Conservation (phyloP, 2,329 filamentous ascomycete genomes). For the Plenodomus biglobosus region DNA sequence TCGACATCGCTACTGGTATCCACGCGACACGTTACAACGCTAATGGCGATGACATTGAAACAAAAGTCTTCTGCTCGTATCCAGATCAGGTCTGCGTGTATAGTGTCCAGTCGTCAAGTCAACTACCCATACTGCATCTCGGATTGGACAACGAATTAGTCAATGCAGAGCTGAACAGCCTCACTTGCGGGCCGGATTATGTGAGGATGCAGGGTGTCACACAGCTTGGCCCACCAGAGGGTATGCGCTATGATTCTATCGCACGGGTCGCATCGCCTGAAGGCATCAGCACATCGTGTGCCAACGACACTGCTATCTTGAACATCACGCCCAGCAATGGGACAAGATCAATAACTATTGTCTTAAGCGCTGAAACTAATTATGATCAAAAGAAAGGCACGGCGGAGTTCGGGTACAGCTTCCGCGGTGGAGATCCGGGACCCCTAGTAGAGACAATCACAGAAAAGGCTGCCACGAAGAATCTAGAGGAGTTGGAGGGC, state of each 20-base stretch:
- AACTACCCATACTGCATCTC: constrained; percentile 48
- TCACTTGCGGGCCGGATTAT: constrained; percentile 41
- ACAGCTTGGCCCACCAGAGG: constrained; percentile 46
- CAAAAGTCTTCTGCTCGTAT: constrained; percentile 50
- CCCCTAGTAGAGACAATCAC: constrained; percentile 42
- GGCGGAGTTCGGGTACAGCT: constrained; percentile 49
- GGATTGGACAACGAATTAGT: constrained; percentile 49
- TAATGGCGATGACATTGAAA: constrained; percentile 39
- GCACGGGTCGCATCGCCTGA: constrained; percentile 31
- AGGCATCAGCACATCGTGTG: constrained; percentile 14
- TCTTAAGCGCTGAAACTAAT: constrained; percentile 52
- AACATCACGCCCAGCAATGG: constrained; percentile 7
- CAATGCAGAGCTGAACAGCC: constrained; percentile 27
- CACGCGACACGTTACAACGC: constrained; percentile 34
- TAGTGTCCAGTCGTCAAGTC: constrained; percentile 28
- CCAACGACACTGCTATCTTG: constrained; percentile 9
- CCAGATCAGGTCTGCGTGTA: constrained; percentile 49
- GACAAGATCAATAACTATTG: constrained; percentile 40
- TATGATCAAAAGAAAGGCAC: constrained; percentile 56
- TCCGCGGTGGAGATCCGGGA: constrained; percentile 52
- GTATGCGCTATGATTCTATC: constrained; percentile 50
- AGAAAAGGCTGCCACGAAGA: constrained; percentile 38
- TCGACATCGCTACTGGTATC: constrained; percentile 51
- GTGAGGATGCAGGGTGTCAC: constrained; percentile 35
- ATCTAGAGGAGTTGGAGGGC: constrained; percentile 34